These are phyloP conservation scores for Acacia acuminata DNA, from an alignment of 306 rosid genomes.

Conservation along the genomic window DNA sequence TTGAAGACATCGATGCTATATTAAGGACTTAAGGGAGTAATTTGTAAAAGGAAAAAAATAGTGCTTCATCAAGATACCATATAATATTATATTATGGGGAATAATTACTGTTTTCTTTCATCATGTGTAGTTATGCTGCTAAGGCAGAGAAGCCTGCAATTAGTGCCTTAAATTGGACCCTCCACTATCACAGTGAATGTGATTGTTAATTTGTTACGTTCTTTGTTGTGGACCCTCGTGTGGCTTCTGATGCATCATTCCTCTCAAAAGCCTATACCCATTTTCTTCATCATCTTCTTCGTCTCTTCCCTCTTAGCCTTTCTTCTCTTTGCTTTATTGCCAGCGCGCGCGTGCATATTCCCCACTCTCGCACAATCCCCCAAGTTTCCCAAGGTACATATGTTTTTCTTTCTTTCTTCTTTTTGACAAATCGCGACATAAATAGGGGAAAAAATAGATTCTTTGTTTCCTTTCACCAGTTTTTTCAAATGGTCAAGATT, in stretches of 20 bases:
- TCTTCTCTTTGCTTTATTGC: conserved; percentile 38
- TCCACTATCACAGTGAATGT: conserved; percentile 29
- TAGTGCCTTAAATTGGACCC: conserved; percentile 41
- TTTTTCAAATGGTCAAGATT: background rate
- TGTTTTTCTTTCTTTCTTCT: background rate
- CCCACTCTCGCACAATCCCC: background rate
- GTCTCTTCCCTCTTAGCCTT: conserved; percentile 27
- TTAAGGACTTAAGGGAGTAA: too few relatives aligned
- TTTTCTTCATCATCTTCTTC: conserved; percentile 14
- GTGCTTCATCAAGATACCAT: too few relatives aligned
- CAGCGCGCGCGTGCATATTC: background rate
- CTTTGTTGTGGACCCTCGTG: conserved; percentile 36
- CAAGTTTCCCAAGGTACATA: background rate
- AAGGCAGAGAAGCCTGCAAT: background rate
- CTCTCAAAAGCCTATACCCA: conserved; percentile 40
- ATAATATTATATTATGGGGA: background rate
- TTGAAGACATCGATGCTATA: too few relatives aligned
- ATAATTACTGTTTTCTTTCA: background rate
- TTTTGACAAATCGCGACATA: background rate
- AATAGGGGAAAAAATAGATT: background rate
- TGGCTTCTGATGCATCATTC: conserved; percentile 49
- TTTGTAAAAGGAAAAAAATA: too few relatives aligned
- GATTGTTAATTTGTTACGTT: conserved; percentile 28
- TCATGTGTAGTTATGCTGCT: background rate
- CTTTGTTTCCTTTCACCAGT: background rate